A percentile compares a stretch with the other conserved stretches of the same genome.
These are phyloP conservation scores for Colletotrichum cordylinicola DNA, from an alignment of 2,329 filamentous ascomycete species.

Conservation along the genomic window DNA sequence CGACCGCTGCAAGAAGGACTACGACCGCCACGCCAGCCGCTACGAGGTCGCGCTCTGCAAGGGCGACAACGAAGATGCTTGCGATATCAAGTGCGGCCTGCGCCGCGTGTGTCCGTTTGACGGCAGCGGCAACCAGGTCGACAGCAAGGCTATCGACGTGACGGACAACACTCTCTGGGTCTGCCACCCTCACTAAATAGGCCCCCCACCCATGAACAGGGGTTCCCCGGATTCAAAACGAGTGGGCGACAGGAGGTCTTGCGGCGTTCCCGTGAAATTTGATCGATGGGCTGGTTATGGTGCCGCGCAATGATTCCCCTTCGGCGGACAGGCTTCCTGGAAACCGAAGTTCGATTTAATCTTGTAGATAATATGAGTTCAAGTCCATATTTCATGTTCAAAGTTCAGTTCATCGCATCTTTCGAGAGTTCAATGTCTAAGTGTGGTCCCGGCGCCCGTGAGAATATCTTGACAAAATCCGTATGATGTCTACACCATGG, in stretches of 20 bases:
- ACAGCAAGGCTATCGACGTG: slow-evolving; percentile 6
- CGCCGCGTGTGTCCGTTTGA: neutral
- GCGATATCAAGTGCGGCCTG: slow-evolving; percentile 4
- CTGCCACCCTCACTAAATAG: neutral
- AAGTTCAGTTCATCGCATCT: neutral
- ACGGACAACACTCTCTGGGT: slow-evolving; percentile 1
- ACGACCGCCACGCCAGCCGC: slow-evolving; percentile 4
- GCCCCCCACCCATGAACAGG: neutral
- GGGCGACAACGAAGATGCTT: neutral
- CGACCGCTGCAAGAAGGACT: neutral
- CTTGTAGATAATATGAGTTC: neutral
- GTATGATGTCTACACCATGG: neutral
- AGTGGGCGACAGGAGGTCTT: neutral
- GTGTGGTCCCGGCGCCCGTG: neutral
- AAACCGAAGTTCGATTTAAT: neutral
- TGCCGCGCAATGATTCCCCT: neutral
- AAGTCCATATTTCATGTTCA: neutral
- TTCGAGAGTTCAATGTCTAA: neutral
- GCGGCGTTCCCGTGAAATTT: neutral
- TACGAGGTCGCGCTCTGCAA: slow-evolving; percentile 11
- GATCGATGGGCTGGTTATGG: neutral
- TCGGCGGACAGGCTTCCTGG: neutral
- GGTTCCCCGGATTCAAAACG: neutral
- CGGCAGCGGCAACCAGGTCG: neutral
- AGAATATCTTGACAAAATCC: fast-evolving